A percentile compares a stretch with the other conserved stretches of the same genome.
Evolutionary conservation across 371 early-diverging fungal genomes (phyloP).

Genomic region (Umbelopsis sp.): DNA sequence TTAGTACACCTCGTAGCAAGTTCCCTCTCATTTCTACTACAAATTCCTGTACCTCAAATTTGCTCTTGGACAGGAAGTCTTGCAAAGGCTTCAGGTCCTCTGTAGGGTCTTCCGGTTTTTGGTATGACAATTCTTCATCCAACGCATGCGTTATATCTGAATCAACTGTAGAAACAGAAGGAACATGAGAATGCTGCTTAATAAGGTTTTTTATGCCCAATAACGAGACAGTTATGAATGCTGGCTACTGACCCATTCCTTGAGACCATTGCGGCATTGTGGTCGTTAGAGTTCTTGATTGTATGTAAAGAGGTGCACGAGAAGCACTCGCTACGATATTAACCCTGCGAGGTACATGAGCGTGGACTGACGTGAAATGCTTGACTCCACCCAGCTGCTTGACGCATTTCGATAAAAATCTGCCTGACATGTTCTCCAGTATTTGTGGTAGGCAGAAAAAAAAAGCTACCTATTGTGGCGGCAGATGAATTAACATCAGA

Average conservation of each 20-base stretch:
- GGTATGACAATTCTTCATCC: constrained; percentile 10
- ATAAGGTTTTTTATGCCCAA: background rate
- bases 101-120: background rate
- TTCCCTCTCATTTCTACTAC: no score
- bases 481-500: no score
- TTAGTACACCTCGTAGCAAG: background rate
- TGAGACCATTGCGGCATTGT: background rate
- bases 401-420: background rate
- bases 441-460: no score
- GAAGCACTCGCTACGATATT: background rate
- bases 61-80: background rate
- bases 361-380: background rate
- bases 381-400: background rate
- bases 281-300: background rate
- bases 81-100: background rate
- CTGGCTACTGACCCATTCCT: background rate
- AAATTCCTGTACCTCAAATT: background rate
- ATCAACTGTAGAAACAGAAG: background rate
- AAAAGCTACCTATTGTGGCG: no score
- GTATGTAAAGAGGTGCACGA: background rate
- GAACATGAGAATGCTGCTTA: background rate
- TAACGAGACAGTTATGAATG: background rate
- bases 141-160: constrained; percentile 4
- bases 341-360: background rate
- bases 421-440: background rate